Evolutionary conservation across 495 filamentous ascomycete species (phyloP), one percentile per base, ranked within the genome.

Genomic region (Penicillium flavigenum): DNA sequence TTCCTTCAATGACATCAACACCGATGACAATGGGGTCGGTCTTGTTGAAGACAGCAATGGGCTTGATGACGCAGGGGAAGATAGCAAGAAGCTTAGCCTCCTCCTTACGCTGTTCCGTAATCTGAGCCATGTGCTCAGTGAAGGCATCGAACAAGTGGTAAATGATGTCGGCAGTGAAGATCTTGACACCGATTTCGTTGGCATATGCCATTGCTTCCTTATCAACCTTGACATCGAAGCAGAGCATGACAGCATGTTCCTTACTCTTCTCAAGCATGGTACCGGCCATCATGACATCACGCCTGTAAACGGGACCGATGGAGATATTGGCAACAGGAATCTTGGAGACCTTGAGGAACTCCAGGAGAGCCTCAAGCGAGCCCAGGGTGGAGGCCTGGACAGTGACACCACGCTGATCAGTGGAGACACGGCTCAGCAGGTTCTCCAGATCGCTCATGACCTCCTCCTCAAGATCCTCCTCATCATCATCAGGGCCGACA

Each of bases 221-320:
- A 74, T 99, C 95, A 22, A 99, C 89, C 78, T 96, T 96, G 72
- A 99, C 95, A 69, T 99, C 95, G 80, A 99, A 99, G 71, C 95
- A 98, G 19, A 99, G 87, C 95, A 99, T 99, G 71, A 98, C 91
- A 24, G 95, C 95, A 59, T 86, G 95, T 70, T 99, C 94, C 64
- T 90, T 91, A 44, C 86, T 84, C 75, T 97, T 97, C 78, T 99
- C 95, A 57, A 98, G 77, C 95, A 99, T 99, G 52, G 87, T 89
- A 62, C 90, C 93, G 41, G 89, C 90, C 72, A 93, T 92, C 85
- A 98, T 94, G 51, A 99, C 90, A 75, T 99, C 95, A 63, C 95
- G 92, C 81, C 96, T 98, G 83, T 86, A 98, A 44, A 99, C 93
- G 24, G 95, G 95, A 41, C 95, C 95, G 66, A 99, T 99, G 51